Conservation (phyloP, 306 rosid genomes). For the Acacia confusa region DNA sequence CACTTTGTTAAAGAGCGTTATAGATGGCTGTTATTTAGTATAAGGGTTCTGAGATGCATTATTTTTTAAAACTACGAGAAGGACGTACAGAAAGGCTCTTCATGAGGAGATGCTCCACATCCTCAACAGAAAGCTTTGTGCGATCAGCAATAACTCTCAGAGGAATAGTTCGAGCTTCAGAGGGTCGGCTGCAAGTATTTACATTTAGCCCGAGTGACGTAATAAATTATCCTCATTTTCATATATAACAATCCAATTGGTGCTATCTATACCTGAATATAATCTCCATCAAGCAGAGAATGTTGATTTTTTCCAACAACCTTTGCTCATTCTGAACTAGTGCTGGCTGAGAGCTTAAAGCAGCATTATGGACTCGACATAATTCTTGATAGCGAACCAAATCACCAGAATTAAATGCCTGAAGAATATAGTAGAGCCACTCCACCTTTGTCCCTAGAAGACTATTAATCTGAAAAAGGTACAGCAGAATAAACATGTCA, state of each 20-base stretch:
- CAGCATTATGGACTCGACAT: constrained; percentile 85
- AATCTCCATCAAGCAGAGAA: constrained; percentile 98
- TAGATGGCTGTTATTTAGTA: constrained; percentile 1
- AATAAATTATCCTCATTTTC: not conserved
- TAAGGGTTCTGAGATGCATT: not conserved
- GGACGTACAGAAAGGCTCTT: constrained; percentile 95
- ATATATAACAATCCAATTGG: constrained; percentile 6
- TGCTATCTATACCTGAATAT: constrained; percentile 74
- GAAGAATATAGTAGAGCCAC: constrained; percentile 97
- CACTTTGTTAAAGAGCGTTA: not conserved
- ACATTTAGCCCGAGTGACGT: constrained; percentile 10
- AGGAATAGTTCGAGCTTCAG: constrained; percentile 96
- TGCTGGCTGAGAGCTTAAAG: constrained; percentile 94
- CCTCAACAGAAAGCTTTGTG: constrained; percentile 91
- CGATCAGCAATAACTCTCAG: constrained; percentile 87
- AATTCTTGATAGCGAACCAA: constrained; percentile 88
- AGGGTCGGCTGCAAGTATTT: constrained; percentile 79
- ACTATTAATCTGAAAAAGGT: constrained; percentile 67
- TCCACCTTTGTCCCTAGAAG: constrained; percentile 93
- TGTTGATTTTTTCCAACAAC: constrained; percentile 91
- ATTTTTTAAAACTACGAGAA: not conserved
- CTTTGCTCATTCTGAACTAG: constrained; percentile 86
- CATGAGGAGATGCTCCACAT: constrained; percentile 97
- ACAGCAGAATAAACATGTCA: constrained; percentile 8
- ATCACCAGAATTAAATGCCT: constrained; percentile 96